A percentile compares a stretch with the other conserved stretches of the same genome.
phyloP scores from a whole-genome alignment of 2,329 filamentous ascomycete genomes.

The Hypoxylon sp. region DNA sequence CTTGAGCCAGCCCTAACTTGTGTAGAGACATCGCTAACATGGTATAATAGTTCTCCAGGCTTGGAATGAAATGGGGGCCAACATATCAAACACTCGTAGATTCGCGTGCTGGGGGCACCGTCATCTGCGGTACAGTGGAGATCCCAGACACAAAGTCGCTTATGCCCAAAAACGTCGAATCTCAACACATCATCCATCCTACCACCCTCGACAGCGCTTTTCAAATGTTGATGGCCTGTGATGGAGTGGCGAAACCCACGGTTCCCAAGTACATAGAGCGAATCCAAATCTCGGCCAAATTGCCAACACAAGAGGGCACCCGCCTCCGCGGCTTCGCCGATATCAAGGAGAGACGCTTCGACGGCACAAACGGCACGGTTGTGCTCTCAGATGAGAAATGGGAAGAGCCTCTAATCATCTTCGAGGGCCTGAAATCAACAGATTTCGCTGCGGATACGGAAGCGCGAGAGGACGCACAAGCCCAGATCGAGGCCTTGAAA shows the following conservation, averaged over 20 bases:
- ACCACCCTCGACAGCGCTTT: slow-evolving; percentile 51
- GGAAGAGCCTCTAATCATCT: slow-evolving; percentile 51
- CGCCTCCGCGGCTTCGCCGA: slow-evolving; percentile 49
- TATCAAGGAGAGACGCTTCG: slow-evolving; percentile 51
- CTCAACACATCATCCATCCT: slow-evolving; percentile 49
- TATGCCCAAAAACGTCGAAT: slow-evolving; percentile 50
- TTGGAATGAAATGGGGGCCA: slow-evolving; percentile 51
- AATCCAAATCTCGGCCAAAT: slow-evolving; percentile 50
- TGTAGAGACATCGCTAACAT: slow-evolving; percentile 7
- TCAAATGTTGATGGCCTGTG: slow-evolving; percentile 50
- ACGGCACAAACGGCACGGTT: slow-evolving; percentile 51
- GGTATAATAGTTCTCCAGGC: slow-evolving; percentile 43
- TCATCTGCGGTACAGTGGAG: slow-evolving; percentile 47
- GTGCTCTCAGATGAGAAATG: slow-evolving; percentile 52
- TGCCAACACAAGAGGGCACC: slow-evolving; percentile 46
- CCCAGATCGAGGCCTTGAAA: slow-evolving; percentile 46
- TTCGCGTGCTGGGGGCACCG: slow-evolving; percentile 42
- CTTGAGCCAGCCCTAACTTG: background rate
- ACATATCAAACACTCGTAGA: slow-evolving; percentile 48
- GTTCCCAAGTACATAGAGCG: slow-evolving; percentile 52
- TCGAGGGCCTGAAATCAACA: slow-evolving; percentile 51
- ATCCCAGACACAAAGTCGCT: slow-evolving; percentile 49
- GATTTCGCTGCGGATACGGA: slow-evolving; percentile 47
- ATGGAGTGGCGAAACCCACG: slow-evolving; percentile 49
- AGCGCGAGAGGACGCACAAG: slow-evolving; percentile 45